These are phyloP conservation scores for Aspergillus phoenicis DNA, from an alignment of 2,329 filamentous ascomycete genomes.

Conservation along the genomic window DNA sequence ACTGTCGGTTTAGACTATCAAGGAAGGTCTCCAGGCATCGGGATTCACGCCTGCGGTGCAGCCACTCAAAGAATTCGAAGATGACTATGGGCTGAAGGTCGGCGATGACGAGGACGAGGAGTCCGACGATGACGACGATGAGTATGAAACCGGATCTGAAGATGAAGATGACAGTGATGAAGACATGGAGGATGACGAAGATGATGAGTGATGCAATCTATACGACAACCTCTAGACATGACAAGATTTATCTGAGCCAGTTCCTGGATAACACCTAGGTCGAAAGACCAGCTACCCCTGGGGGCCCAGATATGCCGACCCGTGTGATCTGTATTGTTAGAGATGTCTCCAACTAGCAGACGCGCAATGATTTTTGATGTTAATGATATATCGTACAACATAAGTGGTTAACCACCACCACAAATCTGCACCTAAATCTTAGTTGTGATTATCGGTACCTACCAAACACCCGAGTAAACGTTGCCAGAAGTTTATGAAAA, in stretches of 20 bases:
- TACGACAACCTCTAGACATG: slow-evolving; percentile 8
- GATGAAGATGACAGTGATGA: slow-evolving; percentile 50
- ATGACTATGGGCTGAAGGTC: slow-evolving; percentile 80
- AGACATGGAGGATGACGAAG: slow-evolving; percentile 48
- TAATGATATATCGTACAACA: neutral
- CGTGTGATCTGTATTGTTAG: slow-evolving; percentile 2
- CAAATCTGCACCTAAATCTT: too few species aligned
- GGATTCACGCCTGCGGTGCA: slow-evolving; percentile 80
- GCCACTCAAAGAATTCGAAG: slow-evolving; percentile 77
- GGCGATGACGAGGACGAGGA: slow-evolving; percentile 61
- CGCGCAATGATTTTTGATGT: neutral
- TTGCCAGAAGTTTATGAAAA: too few species aligned
- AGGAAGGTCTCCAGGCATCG: slow-evolving; percentile 70
- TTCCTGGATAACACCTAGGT: neutral
- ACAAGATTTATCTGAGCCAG: neutral
- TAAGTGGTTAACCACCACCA: neutral
- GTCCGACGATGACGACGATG: slow-evolving; percentile 50
- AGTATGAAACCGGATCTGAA: slow-evolving; percentile 49
- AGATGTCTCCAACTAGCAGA: neutral
- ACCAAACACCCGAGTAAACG: too few species aligned
- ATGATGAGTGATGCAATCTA: slow-evolving; percentile 30
- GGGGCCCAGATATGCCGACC: slow-evolving; percentile 14
- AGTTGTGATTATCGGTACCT: too few species aligned
- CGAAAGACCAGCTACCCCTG: neutral
- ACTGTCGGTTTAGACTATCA: slow-evolving; percentile 62